Base-by-base conservation (phyloP, 805 yeast species). In the Candida maltosa region DNA sequence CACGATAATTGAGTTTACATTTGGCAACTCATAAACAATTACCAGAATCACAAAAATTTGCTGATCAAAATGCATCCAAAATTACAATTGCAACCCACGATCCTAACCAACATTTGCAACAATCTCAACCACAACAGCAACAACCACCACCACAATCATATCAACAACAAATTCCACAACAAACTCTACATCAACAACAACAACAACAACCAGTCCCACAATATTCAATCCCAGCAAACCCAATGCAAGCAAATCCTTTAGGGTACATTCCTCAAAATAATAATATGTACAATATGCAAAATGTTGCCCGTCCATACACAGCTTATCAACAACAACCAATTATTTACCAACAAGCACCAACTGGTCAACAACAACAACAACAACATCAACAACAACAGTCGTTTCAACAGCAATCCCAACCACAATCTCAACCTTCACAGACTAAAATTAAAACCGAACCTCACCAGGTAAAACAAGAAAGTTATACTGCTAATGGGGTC, bases 1-100 rank as follows among this genome's bases (percentile, higher is more conserved):
- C 89, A 18, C 73, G 93, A 54, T 91, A 84, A 51, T 62, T 85
- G 41, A 91, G 84, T 52, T 62, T 83, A 47, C 91, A 85, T 58
- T 69, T 84, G 53, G 78, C 78, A 17, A 74, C 75, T 21, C 78
- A 76, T 51, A 71, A 69, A 37, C 62, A 65, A 3, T 58, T 76
- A 27, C 82, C 82, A 0, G 78, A 72, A 34, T 56, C 73, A 14
- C 61, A 60, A 37, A 54, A 49, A 22, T 52, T 14, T 29, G 3
- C 26, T 16, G 15, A 8, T 26, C 35, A 32, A n/a, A 31, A 25
- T 34, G 21, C 28, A 22, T 20, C 28, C 31, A 8, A 29, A 32
- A 32, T n/a, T n/a, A n/a, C n/a, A n/a, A n/a, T n/a, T n/a, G n/a
- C n/a, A n/a, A n/a, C n/a, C n/a, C n/a, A n/a, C 18, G 24, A 31